Evolutionary conservation across 225 moss, liverwort and hornwort species (phyloP).

Genomic region (Thuidium tamariscinum): DNA sequence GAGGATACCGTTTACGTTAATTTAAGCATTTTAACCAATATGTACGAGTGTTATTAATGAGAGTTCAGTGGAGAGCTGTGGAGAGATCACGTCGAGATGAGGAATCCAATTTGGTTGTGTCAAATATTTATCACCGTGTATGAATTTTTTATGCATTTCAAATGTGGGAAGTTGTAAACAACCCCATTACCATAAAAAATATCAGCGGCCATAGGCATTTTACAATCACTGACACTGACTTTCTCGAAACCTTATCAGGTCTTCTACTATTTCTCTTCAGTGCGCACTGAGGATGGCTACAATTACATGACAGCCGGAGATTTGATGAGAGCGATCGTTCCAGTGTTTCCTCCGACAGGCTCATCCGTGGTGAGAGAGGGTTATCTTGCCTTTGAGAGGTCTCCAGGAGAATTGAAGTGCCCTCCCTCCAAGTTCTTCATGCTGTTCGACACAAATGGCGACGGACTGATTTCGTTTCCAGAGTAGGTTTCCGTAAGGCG

Average conservation of each 20-base stretch:
- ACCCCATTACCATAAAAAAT: neutral
- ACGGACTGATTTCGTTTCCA: conserved; percentile 83
- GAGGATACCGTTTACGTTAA: neutral
- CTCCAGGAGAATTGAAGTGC: conserved; percentile 57
- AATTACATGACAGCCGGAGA: conserved; percentile 76
- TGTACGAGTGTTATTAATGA: neutral
- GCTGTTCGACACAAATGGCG: conserved; percentile 78
- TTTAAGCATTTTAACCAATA: neutral
- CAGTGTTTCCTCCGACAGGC: conserved; percentile 71
- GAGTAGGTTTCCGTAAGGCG: conserved; percentile 34
- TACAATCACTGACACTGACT: neutral
- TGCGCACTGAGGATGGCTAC: conserved; percentile 29
- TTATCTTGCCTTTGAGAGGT: conserved; percentile 57
- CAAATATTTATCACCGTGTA: neutral
- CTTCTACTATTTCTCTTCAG: conserved; percentile 79
- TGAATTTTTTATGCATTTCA: neutral
- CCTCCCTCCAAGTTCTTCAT: conserved; percentile 80
- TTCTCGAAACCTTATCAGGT: conserved; percentile 26
- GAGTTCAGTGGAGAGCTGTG: neutral
- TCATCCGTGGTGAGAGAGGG: conserved; percentile 67
- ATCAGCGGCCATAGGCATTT: neutral
- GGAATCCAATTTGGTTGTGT: neutral
- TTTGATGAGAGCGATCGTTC: conserved; percentile 89
- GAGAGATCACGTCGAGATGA: neutral
- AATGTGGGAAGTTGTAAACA: neutral